Evolutionary conservation across 495 filamentous ascomycete genomes (phyloP), one percentile per base, ranked within the genome.

Genomic region (Penicillium pancosmium): DNA sequence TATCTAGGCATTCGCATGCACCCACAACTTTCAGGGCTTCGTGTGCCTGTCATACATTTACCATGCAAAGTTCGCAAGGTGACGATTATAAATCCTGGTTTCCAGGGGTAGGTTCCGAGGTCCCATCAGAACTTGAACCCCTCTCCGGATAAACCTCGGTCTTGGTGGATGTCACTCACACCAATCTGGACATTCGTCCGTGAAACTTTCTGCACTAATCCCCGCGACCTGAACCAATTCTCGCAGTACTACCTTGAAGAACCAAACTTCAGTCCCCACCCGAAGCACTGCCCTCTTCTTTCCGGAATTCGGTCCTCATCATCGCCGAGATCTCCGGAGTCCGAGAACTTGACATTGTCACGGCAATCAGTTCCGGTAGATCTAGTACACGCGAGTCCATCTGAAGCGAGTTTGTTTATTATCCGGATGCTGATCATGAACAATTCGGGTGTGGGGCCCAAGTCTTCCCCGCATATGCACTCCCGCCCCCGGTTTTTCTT

Each of bases 131-230:
- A 21, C 19, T 21, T 21, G 19, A 21, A 13, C 33, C 55, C 56
- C 40, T 52, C 50, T 36, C 23, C 57, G 57, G 57, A 50, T 60
- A 60, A 60, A 50, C 51, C 52, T 60, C 57, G 57, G 57, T 33
- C 23, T 40, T 25, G n/a, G 46, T 36, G 25, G 35, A 46, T 43
- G n/a, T 27, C 43, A 54, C 50, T 27, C 21, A 31, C 41, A 43
- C 57, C 35, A 19, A 55, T 60, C 25, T 27, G 36, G 57, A 27
- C 51, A 60, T 44, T 41, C 43, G 50, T 50, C 57, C 57, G 57
- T 44, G 4, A 40, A 27, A 2, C 18, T 41, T 33, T 44, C 41
- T 8, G 16, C 5, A 19, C 41, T 44, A 44, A 44, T 44, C 5
- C 4, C 16, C 41, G 15, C 16, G 16, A 19, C 41, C 16, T 18